Evolutionary conservation across 768 basidiomycete genomes (phyloP).

Genomic region (Mycena kentingensis): DNA sequence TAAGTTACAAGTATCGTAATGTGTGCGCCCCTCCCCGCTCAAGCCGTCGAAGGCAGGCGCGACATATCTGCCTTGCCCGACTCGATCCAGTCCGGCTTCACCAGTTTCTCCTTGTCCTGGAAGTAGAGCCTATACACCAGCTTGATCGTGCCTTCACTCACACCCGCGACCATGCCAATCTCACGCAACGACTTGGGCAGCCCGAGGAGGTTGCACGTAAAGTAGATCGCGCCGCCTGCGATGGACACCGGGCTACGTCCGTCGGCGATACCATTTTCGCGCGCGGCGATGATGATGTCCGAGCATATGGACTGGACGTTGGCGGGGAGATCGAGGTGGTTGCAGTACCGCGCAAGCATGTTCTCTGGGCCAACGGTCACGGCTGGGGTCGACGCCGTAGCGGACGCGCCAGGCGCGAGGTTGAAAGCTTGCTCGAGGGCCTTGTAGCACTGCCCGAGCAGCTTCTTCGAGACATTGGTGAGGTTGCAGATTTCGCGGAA

Average conservation of each 20-base stretch:
- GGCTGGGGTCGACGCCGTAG: constrained; percentile 43
- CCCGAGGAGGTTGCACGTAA: constrained; percentile 82
- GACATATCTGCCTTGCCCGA: constrained; percentile 68
- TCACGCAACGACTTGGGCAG: constrained; percentile 76
- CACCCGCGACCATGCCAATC: constrained; percentile 88
- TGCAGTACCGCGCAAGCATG: constrained; percentile 90
- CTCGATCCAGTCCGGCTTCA: constrained; percentile 85
- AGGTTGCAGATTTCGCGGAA: constrained; percentile 95
- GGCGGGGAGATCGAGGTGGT: constrained; percentile 83
- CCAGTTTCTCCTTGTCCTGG: constrained; percentile 70
- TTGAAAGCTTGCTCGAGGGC: constrained; percentile 88
- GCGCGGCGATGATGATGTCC: constrained; percentile 79
- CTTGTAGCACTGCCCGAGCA: constrained; percentile 91
- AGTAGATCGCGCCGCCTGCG: constrained; percentile 95
- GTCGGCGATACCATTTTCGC: constrained; percentile 86
- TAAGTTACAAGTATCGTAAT: too few relatives aligned
- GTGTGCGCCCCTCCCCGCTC: too few relatives aligned
- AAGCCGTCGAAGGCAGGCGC: constrained; percentile 45
- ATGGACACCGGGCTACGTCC: constrained; percentile 97
- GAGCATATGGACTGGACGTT: constrained; percentile 82
- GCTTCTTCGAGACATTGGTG: constrained; percentile 93
- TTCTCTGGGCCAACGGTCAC: constrained; percentile 78
- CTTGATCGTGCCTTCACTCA: constrained; percentile 95
- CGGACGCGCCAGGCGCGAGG: constrained; percentile 77
- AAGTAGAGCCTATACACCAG: constrained; percentile 84